phyloP scores from a whole-genome alignment of 2,329 filamentous ascomycete species.

The Macroventuria anomochaeta region DNA sequence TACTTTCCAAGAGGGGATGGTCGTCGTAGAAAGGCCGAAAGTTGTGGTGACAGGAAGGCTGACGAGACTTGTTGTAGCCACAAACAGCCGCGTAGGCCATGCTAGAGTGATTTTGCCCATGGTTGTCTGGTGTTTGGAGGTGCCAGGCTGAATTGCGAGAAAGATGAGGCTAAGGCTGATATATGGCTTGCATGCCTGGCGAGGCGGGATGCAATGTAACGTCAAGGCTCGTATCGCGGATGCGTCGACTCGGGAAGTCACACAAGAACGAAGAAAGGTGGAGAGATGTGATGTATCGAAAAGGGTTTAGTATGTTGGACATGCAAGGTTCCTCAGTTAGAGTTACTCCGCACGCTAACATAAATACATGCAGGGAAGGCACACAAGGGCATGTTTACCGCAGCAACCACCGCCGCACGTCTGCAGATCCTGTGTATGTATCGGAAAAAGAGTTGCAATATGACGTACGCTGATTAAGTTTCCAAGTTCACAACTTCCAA shows the following conservation, averaged over 20 bases:
- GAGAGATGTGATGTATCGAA: constrained; percentile 6
- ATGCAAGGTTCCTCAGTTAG: constrained; percentile 10
- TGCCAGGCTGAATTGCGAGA: not conserved
- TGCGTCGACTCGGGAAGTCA: constrained; percentile 8
- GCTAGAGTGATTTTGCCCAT: not conserved
- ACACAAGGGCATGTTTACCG: constrained; percentile 8
- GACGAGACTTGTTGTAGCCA: constrained; percentile 3
- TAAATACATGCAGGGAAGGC: not conserved
- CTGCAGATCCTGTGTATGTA: constrained; percentile 1
- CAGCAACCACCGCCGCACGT: constrained; percentile 1
- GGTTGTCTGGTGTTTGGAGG: not conserved
- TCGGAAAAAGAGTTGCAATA: not conserved
- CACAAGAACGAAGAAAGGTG: constrained; percentile 15
- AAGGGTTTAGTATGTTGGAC: constrained; percentile 2
- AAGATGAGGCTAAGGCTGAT: constrained; percentile 1
- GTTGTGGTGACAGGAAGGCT: not conserved
- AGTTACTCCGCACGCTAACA: constrained; percentile 5
- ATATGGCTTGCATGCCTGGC: constrained; percentile 7
- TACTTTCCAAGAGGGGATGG: constrained; percentile 34
- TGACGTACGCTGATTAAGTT: not conserved
- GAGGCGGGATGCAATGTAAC: constrained; percentile 12
- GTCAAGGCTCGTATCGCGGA: not conserved
- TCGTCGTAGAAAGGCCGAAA: constrained; percentile 13
- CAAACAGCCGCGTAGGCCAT: constrained; percentile 1
- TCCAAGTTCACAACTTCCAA: constrained; percentile 51